Conservation (phyloP, 1,284 basidiomycete genomes). For the Heliocybe sulcata region DNA sequence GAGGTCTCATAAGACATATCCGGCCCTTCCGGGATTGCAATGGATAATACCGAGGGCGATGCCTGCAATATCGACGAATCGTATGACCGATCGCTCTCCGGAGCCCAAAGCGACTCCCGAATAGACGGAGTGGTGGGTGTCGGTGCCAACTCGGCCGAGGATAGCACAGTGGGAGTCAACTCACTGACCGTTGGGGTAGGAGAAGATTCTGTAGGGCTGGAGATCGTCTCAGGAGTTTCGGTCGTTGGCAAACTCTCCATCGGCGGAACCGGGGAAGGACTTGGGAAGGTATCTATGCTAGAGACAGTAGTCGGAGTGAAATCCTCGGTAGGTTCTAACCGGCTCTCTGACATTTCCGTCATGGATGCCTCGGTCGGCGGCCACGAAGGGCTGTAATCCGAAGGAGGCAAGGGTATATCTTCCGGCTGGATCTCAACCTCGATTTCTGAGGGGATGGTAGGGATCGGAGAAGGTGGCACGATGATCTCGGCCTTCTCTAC, state of each 20-base stretch:
- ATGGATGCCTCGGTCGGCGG: conserved; percentile 7
- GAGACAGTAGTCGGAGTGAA: conserved; percentile 8
- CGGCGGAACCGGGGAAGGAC: conserved; percentile 18
- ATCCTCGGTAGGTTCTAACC: conserved; percentile 1
- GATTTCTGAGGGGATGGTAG: conserved; percentile 18
- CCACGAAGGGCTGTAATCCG: conserved; percentile 25
- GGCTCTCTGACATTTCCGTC: conserved; percentile 10
- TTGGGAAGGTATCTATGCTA: conserved; percentile 8
- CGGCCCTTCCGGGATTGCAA: conserved; percentile 46
- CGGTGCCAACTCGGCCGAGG: conserved; percentile 6
- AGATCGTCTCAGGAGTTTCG: conserved; percentile 8
- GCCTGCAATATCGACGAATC: conserved; percentile 62
- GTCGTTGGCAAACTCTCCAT: conserved; percentile 6
- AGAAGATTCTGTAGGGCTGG: conserved; percentile 23
- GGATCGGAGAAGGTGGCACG: conserved; percentile 18
- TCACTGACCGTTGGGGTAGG: conserved; percentile 26
- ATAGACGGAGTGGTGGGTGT: conserved; percentile 25
- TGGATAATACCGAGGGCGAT: conserved; percentile 55
- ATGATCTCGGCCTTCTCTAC: conserved; percentile 9
- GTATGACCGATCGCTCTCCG: conserved; percentile 56
- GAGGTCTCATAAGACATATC: conserved; percentile 58
- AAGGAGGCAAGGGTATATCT: conserved; percentile 30
- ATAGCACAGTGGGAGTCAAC: conserved; percentile 13
- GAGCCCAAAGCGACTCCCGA: conserved; percentile 43
- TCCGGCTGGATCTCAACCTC: conserved; percentile 23